Conservation (phyloP, 805 yeast species). For the Wickerhamiella lipophila region DNA sequence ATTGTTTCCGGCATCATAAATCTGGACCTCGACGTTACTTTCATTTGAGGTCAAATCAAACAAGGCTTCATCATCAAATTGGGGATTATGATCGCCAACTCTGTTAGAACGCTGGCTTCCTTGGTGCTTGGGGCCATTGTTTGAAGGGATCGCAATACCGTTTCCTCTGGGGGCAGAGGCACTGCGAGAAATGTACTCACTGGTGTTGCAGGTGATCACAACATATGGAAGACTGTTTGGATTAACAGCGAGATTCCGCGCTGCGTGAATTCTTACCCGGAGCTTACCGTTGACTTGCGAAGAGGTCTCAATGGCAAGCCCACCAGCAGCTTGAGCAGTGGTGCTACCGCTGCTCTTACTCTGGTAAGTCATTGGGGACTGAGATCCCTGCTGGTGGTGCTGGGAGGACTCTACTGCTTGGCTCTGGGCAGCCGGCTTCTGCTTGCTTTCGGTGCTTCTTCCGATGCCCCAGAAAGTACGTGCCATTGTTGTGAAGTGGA, state of each 20-base stretch:
- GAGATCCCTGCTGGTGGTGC: not conserved
- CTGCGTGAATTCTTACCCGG: conserved; percentile 69
- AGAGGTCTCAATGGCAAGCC: conserved; percentile 15
- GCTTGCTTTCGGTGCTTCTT: conserved; percentile 8
- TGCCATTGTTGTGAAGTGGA: conserved; percentile 10
- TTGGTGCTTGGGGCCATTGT: conserved; percentile 11
- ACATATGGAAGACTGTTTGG: conserved; percentile 40
- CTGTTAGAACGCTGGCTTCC: conserved; percentile 3
- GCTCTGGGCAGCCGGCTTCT: conserved; percentile 2
- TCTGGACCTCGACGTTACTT: conserved; percentile 77
- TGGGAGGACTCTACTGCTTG: not conserved
- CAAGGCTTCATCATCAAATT: conserved; percentile 85
- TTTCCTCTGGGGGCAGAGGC: conserved; percentile 16
- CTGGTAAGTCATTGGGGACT: conserved; percentile 8
- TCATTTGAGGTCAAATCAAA: conserved; percentile 77
- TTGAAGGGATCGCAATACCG: conserved; percentile 32
- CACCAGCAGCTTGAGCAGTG: not conserved
- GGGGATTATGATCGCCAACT: conserved; percentile 43
- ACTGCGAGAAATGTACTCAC: conserved; percentile 65
- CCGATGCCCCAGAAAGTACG: conserved; percentile 12
- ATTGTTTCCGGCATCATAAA: conserved; percentile 72
- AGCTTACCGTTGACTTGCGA: conserved; percentile 46
- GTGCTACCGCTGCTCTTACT: conserved; percentile 5
- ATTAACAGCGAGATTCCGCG: conserved; percentile 39
- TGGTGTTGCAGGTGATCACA: conserved; percentile 81